phyloP scores from a whole-genome alignment of 495 filamentous ascomycete genomes.

The Staphylotrichum longicolle region DNA sequence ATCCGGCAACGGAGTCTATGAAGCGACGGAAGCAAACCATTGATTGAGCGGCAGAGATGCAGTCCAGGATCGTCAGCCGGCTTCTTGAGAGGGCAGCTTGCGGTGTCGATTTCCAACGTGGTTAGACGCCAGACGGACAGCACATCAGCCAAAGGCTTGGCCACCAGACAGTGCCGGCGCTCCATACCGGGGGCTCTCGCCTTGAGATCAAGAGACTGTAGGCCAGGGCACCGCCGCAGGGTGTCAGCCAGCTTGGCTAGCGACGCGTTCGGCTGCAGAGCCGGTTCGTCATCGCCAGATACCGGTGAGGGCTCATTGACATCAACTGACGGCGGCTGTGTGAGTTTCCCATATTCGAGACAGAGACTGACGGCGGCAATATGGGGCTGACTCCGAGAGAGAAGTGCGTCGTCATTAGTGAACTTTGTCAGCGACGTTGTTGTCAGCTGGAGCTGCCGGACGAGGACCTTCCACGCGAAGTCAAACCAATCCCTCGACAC shows the following conservation, averaged over 20 bases:
- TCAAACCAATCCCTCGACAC: conserved; percentile 1
- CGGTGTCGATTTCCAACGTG: conserved; percentile 7
- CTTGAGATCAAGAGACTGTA: background rate
- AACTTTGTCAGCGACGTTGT: background rate
- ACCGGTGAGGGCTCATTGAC: background rate
- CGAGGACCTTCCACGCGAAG: conserved; percentile 4
- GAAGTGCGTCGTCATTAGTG: background rate
- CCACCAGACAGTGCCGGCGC: background rate
- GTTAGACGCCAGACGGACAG: conserved; percentile 8
- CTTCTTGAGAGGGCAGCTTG: background rate
- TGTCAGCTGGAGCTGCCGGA: conserved; percentile 1
- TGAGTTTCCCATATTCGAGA: background rate
- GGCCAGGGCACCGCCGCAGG: background rate
- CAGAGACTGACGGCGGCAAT: background rate
- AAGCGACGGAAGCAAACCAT: conserved; percentile 2
- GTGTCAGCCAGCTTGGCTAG: background rate
- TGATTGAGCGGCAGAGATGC: conserved; percentile 14
- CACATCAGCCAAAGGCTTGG: background rate
- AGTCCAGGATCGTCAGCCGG: background rate
- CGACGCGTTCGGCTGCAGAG: background rate
- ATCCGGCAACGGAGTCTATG: conserved; percentile 15
- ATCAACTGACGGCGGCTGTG: background rate
- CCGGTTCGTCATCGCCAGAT: background rate
- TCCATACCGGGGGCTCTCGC: background rate
- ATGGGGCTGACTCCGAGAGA: background rate